Base-by-base conservation (phyloP, 352 stramenopile species). In the Pythium brassicae region DNA sequence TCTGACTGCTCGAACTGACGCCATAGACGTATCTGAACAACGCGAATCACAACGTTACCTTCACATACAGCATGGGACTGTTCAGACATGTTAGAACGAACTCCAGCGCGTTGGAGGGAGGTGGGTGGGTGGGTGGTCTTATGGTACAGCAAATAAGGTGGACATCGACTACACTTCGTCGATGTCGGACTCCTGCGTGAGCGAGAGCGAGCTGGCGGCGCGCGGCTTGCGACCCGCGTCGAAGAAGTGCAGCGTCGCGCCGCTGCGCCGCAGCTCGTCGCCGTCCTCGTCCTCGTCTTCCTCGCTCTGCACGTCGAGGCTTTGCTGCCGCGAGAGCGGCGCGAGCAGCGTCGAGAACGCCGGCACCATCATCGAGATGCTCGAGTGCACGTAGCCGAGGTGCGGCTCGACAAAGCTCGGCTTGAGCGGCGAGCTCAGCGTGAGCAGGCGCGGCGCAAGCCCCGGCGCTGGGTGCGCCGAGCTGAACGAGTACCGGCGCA, bases 401-500 rank as follows among this genome's bases (percentile, higher is more conserved):
- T 60, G 54, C 17, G 45, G 54, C n/a, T 60, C 44, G 17, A 53
- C 26, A 25, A 60, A 60, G 22, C 11, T 53, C 54, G 40, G 54
- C 44, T 60, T 53, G 45, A 60, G 40, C 35, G 54, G 54, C 34
- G 54, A 60, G 20, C 40, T 34, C 39, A 57, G 40, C 25, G 40
- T 39, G 26, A 60, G 52, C 45, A 52, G 19, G 25, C 42, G 34
- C 25, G 44, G 45, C 19, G 54, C 35, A 32, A 47, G 54, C 34
- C 52, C 54, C 3, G 54, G 54, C 19, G 54, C 34, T 6, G 37
- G 40, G 40, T 45, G 54, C 22, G 45, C 17, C 9, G 54, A 53
- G 26, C 46, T 50, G 45, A 60, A 60, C 12, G 54, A 60, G 23
- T 60, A 60, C 54, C 54, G 54, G 15, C 54, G 54, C 23, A 53